Conservation (phyloP, 2,329 filamentous ascomycete species). For the Colletotrichum godetiae region DNA sequence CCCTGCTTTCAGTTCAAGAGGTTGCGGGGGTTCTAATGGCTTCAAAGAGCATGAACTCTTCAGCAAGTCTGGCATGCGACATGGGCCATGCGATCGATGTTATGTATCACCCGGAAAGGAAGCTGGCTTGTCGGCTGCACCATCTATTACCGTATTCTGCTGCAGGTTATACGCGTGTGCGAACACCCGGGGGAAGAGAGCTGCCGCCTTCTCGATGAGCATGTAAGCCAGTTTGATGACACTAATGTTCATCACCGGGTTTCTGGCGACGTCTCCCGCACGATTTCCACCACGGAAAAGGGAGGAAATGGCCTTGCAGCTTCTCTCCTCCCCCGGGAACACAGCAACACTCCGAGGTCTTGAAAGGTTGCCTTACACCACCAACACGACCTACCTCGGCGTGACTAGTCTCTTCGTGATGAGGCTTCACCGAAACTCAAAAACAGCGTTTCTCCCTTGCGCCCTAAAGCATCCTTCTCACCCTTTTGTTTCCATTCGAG, state of each 20-base stretch:
- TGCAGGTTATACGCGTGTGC: background rate
- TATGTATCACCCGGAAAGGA: background rate
- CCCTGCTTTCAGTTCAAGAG: background rate
- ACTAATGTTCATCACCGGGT: too few relatives aligned
- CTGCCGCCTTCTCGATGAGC: background rate
- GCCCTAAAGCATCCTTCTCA: background rate
- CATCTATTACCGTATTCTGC: background rate
- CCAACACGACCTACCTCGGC: background rate
- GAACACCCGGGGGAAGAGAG: background rate
- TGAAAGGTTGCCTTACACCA: background rate
- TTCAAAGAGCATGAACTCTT: background rate
- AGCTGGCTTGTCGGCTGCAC: background rate
- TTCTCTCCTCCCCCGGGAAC: background rate
- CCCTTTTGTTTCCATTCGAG: background rate
- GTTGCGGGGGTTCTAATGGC: background rate
- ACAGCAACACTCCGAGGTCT: background rate
- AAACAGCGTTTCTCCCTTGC: background rate
- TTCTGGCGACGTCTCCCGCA: too few relatives aligned
- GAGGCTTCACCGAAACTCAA: conserved; percentile 2
- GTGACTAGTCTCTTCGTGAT: background rate
- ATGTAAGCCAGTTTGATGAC: too few relatives aligned
- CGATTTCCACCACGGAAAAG: too few relatives aligned
- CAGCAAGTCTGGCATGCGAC: background rate
- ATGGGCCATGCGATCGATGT: background rate
- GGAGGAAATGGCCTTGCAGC: too few relatives aligned